Evolutionary conservation across 768 basidiomycete species (phyloP), one percentile per base, ranked within the genome.

Genomic region (Austroboletus eburneus): DNA sequence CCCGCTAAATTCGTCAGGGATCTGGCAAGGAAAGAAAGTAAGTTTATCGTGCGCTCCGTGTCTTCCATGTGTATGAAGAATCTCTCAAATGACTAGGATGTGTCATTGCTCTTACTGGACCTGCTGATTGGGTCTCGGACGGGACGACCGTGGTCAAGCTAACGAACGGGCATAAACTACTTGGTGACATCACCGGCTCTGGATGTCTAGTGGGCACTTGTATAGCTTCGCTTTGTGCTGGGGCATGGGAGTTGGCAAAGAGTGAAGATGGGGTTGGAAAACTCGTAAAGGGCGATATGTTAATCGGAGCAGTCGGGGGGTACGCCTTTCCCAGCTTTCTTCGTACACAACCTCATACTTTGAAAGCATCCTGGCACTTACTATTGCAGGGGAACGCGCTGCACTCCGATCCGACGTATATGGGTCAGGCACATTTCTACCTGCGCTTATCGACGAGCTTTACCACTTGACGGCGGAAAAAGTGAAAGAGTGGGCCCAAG

Each of bases 161-260:
- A 7, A 68, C 72, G 4, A 96, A 96, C 57, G 94, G 94, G 0
- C 73, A 87, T 57, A 66, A 71, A 14, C 68, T 86, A 21, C 78
- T 96, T 8, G 84, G 82, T 0, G 72, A 77, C 44, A 91, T 97
- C 46, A 96, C 94, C 0, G 94, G 93, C 1, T 88, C 88, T 21
- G 93, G 93, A 4, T 97, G 93, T 58, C 81, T 94, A 63, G 71
- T 81, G 20, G 87, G 87, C 22, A 86, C 87, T 9, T 72, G 77
- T 24, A 77, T 95, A 39, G 87, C 91, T 1, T 79, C 85, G 14
- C 93, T 84, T 67, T 89, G 87, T 61, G 91, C 85, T 4, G 84
- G 79, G 2, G 80, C 83, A 58, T 76, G 24, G 62, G 65, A 25
- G 65, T 66, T n/a, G 61, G 68, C 17, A 35, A 61, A 54, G 45